These are phyloP conservation scores for Neoboletus brunneissimus DNA, from an alignment of 768 basidiomycete genomes.

Conservation along the genomic window DNA sequence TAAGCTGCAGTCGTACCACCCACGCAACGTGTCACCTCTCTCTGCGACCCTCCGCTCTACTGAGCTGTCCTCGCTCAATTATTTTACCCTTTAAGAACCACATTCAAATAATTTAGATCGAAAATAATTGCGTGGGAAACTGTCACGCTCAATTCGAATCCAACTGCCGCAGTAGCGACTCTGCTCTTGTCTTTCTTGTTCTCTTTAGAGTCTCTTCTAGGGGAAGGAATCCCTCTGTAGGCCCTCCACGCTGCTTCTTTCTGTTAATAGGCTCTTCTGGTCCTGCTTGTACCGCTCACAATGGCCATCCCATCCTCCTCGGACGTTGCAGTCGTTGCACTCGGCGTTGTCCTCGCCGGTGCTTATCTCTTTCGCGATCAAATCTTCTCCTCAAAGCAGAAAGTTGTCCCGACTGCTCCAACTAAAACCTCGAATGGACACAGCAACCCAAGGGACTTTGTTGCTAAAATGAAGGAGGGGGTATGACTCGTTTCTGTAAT, in stretches of 20 bases:
- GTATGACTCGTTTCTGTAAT: conserved; percentile 46
- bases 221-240: neutral
- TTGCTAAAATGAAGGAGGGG: conserved; percentile 89
- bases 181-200: conserved; percentile 16
- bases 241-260: neutral
- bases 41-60: neutral
- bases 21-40: neutral
- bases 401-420: conserved; percentile 45
- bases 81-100: neutral
- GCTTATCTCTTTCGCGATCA: conserved; percentile 84
- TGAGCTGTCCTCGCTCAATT: neutral
- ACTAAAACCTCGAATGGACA: conserved; percentile 56
- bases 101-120: conserved; percentile 20
- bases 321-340: conserved; percentile 66
- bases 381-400: conserved; percentile 67
- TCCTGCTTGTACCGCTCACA: conserved; percentile 16
- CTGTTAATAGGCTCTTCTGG: neutral
- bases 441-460: conserved; percentile 90
- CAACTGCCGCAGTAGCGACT: neutral
- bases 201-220: neutral
- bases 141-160: conserved; percentile 38
- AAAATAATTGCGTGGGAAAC: conserved; percentile 37
- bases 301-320: conserved; percentile 67
- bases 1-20: neutral
- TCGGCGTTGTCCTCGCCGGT: conserved; percentile 75